These are phyloP conservation scores for Lobosporangium transversale DNA, from an alignment of 192 early-diverging fungal genomes.

Conservation along the genomic window DNA sequence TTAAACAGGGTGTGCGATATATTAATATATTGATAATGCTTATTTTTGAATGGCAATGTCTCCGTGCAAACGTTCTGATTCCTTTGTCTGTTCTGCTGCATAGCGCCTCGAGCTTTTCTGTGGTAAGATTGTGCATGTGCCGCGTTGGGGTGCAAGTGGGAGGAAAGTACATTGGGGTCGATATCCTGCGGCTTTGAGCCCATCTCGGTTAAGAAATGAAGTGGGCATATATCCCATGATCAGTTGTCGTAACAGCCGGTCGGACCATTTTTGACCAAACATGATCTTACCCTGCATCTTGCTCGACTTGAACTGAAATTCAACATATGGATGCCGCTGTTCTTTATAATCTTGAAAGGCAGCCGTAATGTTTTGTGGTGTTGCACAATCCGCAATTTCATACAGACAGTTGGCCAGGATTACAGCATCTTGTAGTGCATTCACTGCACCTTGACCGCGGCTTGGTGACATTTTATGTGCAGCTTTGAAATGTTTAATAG, in stretches of 20 bases:
- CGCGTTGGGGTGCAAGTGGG: too few species aligned
- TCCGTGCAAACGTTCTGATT: too few species aligned
- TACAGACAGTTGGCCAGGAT: constrained; percentile 14
- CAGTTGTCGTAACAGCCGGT: background rate
- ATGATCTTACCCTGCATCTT: constrained; percentile 16
- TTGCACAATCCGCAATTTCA: background rate
- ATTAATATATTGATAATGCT: too few species aligned
- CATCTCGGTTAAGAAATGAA: too few species aligned
- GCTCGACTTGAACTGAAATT: constrained; percentile 11
- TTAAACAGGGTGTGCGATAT: too few species aligned
- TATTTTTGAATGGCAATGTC: too few species aligned
- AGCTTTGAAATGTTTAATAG: background rate
- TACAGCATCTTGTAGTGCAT: constrained; percentile 14
- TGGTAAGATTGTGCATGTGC: too few species aligned
- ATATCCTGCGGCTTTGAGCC: too few species aligned
- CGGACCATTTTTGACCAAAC: constrained; percentile 8
- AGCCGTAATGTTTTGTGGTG: background rate
- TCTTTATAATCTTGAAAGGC: constrained; percentile 5
- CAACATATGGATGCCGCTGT: constrained; percentile 11
- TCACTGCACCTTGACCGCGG: constrained; percentile 16
- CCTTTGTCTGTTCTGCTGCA: too few species aligned
- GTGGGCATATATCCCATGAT: too few species aligned
- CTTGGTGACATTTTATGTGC: constrained; percentile 23
- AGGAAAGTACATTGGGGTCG: too few species aligned
- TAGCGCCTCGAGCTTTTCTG: too few species aligned